Conservation (phyloP, 164 flowering plant species). For the Sedum album region DNA sequence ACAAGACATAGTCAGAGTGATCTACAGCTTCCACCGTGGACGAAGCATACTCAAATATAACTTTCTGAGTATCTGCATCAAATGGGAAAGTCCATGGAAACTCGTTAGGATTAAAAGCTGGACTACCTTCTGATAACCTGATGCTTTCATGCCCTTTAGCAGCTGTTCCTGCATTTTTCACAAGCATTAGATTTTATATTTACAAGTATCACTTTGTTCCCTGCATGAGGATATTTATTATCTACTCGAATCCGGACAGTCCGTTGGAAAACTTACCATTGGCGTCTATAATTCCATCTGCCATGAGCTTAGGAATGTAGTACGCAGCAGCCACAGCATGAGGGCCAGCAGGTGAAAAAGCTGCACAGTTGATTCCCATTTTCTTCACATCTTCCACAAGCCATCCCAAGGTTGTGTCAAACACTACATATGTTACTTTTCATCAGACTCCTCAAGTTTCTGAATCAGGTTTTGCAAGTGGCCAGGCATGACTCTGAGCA, state of each 20-base stretch:
- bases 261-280: background rate
- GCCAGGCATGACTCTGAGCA: slow-evolving; percentile 6
- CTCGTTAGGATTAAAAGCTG: background rate
- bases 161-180: background rate
- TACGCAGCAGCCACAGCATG: background rate
- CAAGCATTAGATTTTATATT: background rate
- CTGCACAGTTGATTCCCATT: background rate
- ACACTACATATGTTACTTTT: slow-evolving; percentile 1
- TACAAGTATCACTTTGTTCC: background rate
- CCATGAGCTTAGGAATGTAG: background rate
- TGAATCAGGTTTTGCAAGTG: background rate
- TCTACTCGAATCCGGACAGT: background rate
- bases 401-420: slow-evolving; percentile 1
- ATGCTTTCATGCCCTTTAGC: background rate
- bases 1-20: slow-evolving; percentile 1
- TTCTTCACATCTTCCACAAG: slow-evolving; percentile 2
- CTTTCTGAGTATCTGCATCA: background rate
- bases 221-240: background rate
- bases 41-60: background rate
- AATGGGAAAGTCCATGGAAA: slow-evolving; percentile 1
- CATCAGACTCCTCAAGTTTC: background rate
- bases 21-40: background rate
- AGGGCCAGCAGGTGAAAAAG: slow-evolving; percentile 5
- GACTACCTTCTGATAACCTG: background rate
- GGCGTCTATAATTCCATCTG: background rate